Percentiles rank a stretch among this genome's conserved stretches.
These are phyloP conservation scores for Phaeotremella skinneri DNA, from an alignment of 768 basidiomycete genomes.

Conservation along the genomic window DNA sequence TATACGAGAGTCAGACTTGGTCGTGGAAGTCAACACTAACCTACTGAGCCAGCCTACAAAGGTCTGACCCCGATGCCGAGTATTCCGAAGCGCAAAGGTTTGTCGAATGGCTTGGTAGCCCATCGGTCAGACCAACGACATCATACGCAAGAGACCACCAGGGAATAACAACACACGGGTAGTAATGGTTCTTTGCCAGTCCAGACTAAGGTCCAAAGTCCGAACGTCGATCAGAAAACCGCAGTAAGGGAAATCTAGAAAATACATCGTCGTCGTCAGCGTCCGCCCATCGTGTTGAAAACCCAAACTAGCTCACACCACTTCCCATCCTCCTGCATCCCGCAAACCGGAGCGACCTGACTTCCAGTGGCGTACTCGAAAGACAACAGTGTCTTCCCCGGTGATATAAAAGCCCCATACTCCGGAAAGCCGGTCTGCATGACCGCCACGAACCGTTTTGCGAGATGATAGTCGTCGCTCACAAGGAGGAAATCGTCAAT, in stretches of 20 bases:
- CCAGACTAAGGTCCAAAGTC: slow-evolving; percentile 72
- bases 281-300: slow-evolving; percentile 7
- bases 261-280: background rate
- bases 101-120: slow-evolving; percentile 57
- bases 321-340: slow-evolving; percentile 50
- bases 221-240: slow-evolving; percentile 74
- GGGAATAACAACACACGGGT: slow-evolving; percentile 56
- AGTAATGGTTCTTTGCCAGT: slow-evolving; percentile 68
- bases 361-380: slow-evolving; percentile 56
- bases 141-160: background rate
- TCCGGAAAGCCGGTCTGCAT: slow-evolving; percentile 87
- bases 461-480: slow-evolving; percentile 64
- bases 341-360: slow-evolving; percentile 25
- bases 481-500: slow-evolving; percentile 95
- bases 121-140: slow-evolving; percentile 57
- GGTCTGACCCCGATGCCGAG: slow-evolving; percentile 21
- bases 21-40: too few relatives aligned
- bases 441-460: slow-evolving; percentile 65
- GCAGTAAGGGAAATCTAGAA: slow-evolving; percentile 89
- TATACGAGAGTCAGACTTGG: too few relatives aligned
- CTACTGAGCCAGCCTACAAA: slow-evolving; percentile 47
- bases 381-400: slow-evolving; percentile 83
- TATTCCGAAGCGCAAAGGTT: slow-evolving; percentile 36
- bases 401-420: slow-evolving; percentile 87
- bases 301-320: slow-evolving; percentile 32